phyloP scores from a whole-genome alignment of 2,329 filamentous ascomycete genomes.

The Stachybotrys echinatus region DNA sequence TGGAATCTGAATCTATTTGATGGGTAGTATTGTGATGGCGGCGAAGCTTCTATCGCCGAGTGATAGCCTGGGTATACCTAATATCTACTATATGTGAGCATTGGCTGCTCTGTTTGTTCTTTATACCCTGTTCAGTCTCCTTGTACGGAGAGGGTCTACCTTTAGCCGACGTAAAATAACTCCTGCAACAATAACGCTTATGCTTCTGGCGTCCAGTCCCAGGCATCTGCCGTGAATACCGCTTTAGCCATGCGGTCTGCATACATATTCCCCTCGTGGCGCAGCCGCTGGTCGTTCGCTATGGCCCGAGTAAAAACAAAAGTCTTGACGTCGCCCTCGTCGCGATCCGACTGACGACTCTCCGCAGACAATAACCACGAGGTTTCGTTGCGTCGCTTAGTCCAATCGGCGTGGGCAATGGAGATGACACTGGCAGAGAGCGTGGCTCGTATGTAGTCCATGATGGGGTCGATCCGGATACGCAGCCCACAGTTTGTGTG shows the following conservation, averaged over 20 bases:
- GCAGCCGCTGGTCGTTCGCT: slow-evolving; percentile 43
- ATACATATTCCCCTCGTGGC: slow-evolving; percentile 42
- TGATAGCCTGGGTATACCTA: neutral
- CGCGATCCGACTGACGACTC: slow-evolving; percentile 6
- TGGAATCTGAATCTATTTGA: neutral
- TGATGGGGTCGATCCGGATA: slow-evolving; percentile 57
- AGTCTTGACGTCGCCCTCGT: slow-evolving; percentile 8
- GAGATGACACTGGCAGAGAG: slow-evolving; percentile 41
- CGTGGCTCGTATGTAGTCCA: slow-evolving; percentile 59
- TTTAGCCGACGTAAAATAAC: too few species aligned
- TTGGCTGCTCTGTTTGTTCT: neutral
- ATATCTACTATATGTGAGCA: neutral
- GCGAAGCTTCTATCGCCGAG: too few species aligned
- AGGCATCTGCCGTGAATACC: slow-evolving; percentile 51
- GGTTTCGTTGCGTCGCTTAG: slow-evolving; percentile 27
- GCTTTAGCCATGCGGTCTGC: slow-evolving; percentile 44
- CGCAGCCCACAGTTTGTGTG: slow-evolving; percentile 70
- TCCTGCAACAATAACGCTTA: neutral
- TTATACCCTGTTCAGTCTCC: too few species aligned
- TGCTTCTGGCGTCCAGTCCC: slow-evolving; percentile 55
- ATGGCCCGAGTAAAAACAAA: slow-evolving; percentile 49
- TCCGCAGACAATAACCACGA: slow-evolving; percentile 32
- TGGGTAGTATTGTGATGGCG: neutral
- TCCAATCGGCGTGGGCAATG: slow-evolving; percentile 42
- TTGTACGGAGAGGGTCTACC: too few species aligned